Evolutionary conservation across 805 yeast genomes (phyloP).

Genomic region (Wickerhamiella cacticola): DNA sequence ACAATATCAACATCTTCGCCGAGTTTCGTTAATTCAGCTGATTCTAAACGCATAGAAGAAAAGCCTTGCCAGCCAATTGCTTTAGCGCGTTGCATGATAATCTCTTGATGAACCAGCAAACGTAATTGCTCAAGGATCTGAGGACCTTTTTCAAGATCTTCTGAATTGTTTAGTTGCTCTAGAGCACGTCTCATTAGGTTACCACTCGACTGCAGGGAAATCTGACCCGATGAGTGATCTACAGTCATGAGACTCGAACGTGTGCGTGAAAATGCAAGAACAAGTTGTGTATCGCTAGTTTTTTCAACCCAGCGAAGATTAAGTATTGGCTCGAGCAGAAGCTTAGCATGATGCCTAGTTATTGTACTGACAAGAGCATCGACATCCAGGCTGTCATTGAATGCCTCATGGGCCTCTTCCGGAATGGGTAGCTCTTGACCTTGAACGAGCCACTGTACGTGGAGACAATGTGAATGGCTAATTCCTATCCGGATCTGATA

Average conservation of each 20-base stretch:
- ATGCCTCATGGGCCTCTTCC: background rate
- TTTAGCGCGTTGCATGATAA: slow-evolving; percentile 39
- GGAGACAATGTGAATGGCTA: slow-evolving; percentile 36
- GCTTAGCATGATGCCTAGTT: slow-evolving; percentile 16
- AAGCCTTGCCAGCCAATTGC: slow-evolving; percentile 62
- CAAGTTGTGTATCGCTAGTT: slow-evolving; percentile 3
- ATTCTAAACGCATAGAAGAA: slow-evolving; percentile 39
- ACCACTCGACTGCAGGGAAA: slow-evolving; percentile 15
- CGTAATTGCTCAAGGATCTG: slow-evolving; percentile 36
- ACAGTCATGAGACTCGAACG: slow-evolving; percentile 25
- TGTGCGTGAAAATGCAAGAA: slow-evolving; percentile 14
- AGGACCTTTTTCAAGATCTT: slow-evolving; percentile 20
- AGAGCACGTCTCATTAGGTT: slow-evolving; percentile 16
- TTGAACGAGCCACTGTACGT: slow-evolving; percentile 21
- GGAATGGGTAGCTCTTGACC: slow-evolving; percentile 7
- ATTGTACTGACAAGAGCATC: slow-evolving; percentile 17
- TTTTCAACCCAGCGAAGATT: slow-evolving; percentile 17
- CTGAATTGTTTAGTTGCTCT: slow-evolving; percentile 18
- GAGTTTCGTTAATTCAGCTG: slow-evolving; percentile 35
- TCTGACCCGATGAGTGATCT: slow-evolving; percentile 21
- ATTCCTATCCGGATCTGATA: slow-evolving; percentile 34
- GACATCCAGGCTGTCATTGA: slow-evolving; percentile 10
- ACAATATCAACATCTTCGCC: slow-evolving; percentile 21
- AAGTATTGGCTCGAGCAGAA: slow-evolving; percentile 13
- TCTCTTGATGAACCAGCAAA: slow-evolving; percentile 38